Evolutionary conservation across 345 rosid species (phyloP).

Genomic region (Corymbia maculata): DNA sequence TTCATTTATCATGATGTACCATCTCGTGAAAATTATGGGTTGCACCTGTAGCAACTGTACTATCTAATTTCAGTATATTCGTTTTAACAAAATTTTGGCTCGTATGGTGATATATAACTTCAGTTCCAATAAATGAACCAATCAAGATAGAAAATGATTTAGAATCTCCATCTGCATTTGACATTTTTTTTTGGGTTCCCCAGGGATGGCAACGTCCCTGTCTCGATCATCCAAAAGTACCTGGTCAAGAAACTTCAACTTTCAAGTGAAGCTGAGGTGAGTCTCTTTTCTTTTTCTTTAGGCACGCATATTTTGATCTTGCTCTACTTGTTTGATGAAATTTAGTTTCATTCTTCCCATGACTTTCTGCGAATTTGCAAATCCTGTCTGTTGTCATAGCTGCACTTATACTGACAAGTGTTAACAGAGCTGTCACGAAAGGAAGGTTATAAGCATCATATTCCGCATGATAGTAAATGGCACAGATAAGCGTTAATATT

Average conservation of each 20-base stretch:
- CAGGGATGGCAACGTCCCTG: conserved; percentile 71
- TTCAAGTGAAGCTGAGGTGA: conserved; percentile 50
- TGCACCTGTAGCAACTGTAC: neutral
- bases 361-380: neutral
- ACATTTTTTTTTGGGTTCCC: neutral
- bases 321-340: neutral
- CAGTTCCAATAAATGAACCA: neutral
- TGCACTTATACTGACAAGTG: neutral
- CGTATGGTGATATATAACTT: neutral
- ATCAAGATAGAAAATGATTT: neutral
- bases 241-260: conserved; percentile 62
- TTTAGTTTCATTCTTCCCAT: neutral
- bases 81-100: neutral
- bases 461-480: neutral
- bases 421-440: neutral
- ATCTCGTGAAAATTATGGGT: neutral
- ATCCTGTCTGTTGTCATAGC: neutral
- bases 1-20: neutral
- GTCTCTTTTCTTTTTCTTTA: neutral
- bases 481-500: neutral
- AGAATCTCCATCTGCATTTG: neutral
- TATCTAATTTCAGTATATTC: neutral
- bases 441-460: neutral
- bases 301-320: neutral
- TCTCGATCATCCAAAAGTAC: conserved; percentile 62